Base-by-base conservation (phyloP, 345 rosid species). In the Boechera stricta region DNA sequence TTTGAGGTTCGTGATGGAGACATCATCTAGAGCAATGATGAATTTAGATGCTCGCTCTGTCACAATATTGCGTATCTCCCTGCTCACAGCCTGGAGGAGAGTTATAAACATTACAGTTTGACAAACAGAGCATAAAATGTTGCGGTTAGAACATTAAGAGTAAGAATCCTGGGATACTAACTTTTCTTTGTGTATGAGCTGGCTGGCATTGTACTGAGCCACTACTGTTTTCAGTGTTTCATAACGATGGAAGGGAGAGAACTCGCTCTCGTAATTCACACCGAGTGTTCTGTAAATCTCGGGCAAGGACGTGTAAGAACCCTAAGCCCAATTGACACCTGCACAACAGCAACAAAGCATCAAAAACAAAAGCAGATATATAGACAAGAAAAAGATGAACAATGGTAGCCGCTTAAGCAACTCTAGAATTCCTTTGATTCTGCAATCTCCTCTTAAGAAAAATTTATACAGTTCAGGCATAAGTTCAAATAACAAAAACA, bases 131-230 rank as follows among this genome's bases (percentile, higher is more conserved):
- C 7, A 51, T 2, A 21, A 32, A 44, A 48, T 44, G 57, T 58
- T n/a, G 35, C 21, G 1, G 5, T 39, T 39, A 10, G 13, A 10
- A 44, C 48, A 16, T n/a, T 8, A 72, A 21, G 48, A 69, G 10
- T 10, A 57, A 6, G 26, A 41, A 18, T 10, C 32, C 5, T 12
- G 6, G 32, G 7, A 39, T 13, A 12, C 57, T 52, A 66, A 59
- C 64, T 89, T 93, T 92, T 84, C 95, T 85, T 71, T 89, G 93
- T 31, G 95, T 91, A 71, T 84, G 64, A 91, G 93, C 83, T 93
- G 96, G 80, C 98, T 88, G n/a, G 94, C 98, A 79, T 93, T 93
- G 76, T 88, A 93, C 71, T 86, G 94, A 38, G 97, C 97, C 56
- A 93, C 94, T 16, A 93, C 96, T 64, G 94, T 87, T 83, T 93